Evolutionary conservation across 306 rosid genomes (phyloP), one percentile per base, ranked within the genome.

Genomic region (Rubus parviflorus): DNA sequence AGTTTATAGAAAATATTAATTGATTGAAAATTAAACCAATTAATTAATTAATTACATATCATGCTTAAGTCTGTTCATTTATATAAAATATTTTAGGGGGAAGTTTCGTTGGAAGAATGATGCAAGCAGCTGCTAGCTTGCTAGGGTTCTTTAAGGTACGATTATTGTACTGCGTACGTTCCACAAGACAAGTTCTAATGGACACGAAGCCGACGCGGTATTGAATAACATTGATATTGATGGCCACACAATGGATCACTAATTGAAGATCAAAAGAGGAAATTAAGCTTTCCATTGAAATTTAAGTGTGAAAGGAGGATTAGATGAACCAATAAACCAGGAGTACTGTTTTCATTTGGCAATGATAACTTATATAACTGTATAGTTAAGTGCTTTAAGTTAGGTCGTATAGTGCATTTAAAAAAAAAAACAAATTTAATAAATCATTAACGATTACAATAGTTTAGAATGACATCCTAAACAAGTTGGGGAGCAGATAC

Each of bases 141-240:
- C 68, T 5, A 37, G 20, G 45, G 43, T 35, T 35, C 22, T 11
- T 11, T 67, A 49, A 16, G 14, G 54, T 23, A 74, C 57, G 57
- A 74, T 74, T 43, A 73, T 52, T 54, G 76, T 38, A 38, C 65
- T 35, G 7, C 40, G 17, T 11, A 25, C 6, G 37, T 20, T 23
- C n/a, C 6, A 6, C 41, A 3, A 64, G 70, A 40, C 70, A 64
- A 4, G 15, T 64, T 64, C 66, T 60, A 60, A 74, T 60, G 70
- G 70, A 45, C 78, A 74, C 70, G 78, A 74, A 60, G 45, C 37
- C 43, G 17, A 60, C 78, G 37, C 37, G 37, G 70, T 9, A 1
- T 74, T 74, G 60, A 60, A 61, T 5, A 45, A 14, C 2, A 5
- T 17, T 14, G 16, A 73, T 23, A 22, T 57, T 16, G 60, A 49